Base-by-base conservation (phyloP, 345 rosid genomes). In the Gossypium herbaceum region DNA sequence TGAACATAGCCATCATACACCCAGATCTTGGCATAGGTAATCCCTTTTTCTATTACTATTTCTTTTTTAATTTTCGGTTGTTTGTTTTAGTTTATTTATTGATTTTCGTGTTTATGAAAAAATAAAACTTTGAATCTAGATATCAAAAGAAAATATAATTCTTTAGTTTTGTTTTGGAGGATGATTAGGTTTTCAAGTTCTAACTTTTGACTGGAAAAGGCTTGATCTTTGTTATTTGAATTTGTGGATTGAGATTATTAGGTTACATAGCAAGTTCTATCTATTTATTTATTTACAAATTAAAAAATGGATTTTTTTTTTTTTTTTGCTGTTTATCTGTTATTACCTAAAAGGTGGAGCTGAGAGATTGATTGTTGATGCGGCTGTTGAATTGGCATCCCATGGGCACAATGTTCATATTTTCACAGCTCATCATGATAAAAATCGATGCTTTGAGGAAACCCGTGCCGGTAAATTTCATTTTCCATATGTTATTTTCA, bases 21-120 rank as follows among this genome's bases (percentile, higher is more conserved):
- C 98, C 97, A 16, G 97, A 94, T 88, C 97, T 91, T 73, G 97
- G 97, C 12, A 89, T 91, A 66, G 95, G 98, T 91, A 79, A 77
- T 24, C 19, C 63, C 34, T 22, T 45, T 61, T 9, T 56, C 27
- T 52, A 52, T 56, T 19, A 34, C 25, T 19, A 55, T 77, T 51
- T 48, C 12, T 64, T 64, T 17, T 64, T 1, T n/a, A 24, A 27
- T 41, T 61, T 70, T 9, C 27, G 10, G 48, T 61, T 62, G 34
- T 45, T 43, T 66, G 13, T 27, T 6, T 3, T 24, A 7, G 6
- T 29, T 47, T 17, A 16, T 4, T 60, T 25, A 13, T 15, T 34
- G 41, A 34, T 58, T 45, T 56, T 73, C 9, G 12, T 34, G 59
- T 56, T 25, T 20, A 13, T 39, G 8, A 17, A n/a, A 34, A 29